Evolutionary conservation across 768 basidiomycete species (phyloP), one percentile per base, ranked within the genome.

Genomic region (Suillus paluster): DNA sequence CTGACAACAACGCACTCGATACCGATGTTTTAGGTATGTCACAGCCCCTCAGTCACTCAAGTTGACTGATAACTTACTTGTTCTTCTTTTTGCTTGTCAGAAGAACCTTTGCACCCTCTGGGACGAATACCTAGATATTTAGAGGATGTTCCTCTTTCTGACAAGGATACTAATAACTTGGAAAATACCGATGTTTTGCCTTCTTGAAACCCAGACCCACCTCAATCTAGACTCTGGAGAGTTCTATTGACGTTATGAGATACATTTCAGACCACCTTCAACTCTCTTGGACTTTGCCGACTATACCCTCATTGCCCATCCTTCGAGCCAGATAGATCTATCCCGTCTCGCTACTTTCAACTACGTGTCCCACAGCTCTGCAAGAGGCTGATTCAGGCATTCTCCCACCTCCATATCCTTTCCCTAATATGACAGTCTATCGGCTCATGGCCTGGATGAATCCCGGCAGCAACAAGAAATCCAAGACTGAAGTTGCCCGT

Each of bases 361-460:
- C 8, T 3, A 44, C n/a, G 0, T 44, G n/a, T 44, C 42, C 42
- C 1, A 12, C 2, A 21, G 44, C 21, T 3, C n/a, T 1, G 19
- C 21, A 10, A 21, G 44, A 45, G 44, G 5, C 4, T 45, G 4
- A 21, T 45, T 1, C 44, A 45, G 4, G 3, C 44, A 45, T 58
- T 44, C 52, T 19, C 59, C 50, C 58, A 30, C 41, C 41, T 59
- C 58, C 30, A 56, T n/a, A n/a, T n/a, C n/a, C n/a, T n/a, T n/a
- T n/a, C n/a, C n/a, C n/a, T n/a, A n/a, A n/a, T n/a, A n/a, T 63
- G 62, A 58, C 58, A 0, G 17, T 63, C 33, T 50, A 53, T 57
- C 33, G 27, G 19, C 34, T 63, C 8, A 59, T 63, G 52, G 30
- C 52, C 10, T 63, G 62, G 58, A 59, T 53, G 46, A 21, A 8